phyloP scores from a whole-genome alignment of 352 stramenopile genomes.

The Globisporangium megalacanthum region DNA sequence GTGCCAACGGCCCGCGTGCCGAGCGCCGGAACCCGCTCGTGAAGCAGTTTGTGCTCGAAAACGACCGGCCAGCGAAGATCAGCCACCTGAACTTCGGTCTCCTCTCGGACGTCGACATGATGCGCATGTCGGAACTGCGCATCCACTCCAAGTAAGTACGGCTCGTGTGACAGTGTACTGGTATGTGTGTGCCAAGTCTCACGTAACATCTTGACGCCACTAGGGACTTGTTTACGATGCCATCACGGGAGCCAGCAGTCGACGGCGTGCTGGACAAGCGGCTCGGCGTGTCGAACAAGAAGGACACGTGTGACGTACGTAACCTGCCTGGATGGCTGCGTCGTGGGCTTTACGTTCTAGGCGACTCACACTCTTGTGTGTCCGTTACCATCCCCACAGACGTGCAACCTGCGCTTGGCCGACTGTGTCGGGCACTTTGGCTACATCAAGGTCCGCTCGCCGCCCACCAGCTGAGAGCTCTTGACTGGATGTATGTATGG shows the following conservation, averaged over 20 bases:
- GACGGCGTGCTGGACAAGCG: slow-evolving; percentile 96
- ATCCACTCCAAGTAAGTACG: slow-evolving; percentile 75
- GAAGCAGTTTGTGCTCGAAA: slow-evolving; percentile 87
- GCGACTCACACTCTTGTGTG: not conserved
- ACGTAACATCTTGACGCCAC: not conserved
- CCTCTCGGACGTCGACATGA: slow-evolving; percentile 94
- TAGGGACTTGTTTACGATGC: slow-evolving; percentile 97
- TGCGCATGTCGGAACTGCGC: slow-evolving; percentile 93
- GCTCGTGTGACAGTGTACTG: not conserved
- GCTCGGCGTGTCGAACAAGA: slow-evolving; percentile 97
- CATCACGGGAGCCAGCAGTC: slow-evolving; percentile 87
- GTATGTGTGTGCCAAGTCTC: not conserved
- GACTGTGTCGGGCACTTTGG: slow-evolving; percentile 99
- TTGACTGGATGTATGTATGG: not conserved
- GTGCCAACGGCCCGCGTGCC: slow-evolving; percentile 21
- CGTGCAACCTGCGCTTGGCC: slow-evolving; percentile 87
- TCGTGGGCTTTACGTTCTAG: no score
- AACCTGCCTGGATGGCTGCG: not conserved
- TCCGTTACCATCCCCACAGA: slow-evolving; percentile 23
- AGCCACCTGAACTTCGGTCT: slow-evolving; percentile 97
- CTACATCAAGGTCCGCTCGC: slow-evolving; percentile 92
- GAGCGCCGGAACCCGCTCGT: slow-evolving; percentile 83
- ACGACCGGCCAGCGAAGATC: slow-evolving; percentile 92
- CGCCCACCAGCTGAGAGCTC: no score
- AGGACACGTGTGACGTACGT: slow-evolving; percentile 92